These are phyloP conservation scores for Colletotrichum cuscutae DNA, from an alignment of 2,329 filamentous ascomycete genomes.

Conservation along the genomic window DNA sequence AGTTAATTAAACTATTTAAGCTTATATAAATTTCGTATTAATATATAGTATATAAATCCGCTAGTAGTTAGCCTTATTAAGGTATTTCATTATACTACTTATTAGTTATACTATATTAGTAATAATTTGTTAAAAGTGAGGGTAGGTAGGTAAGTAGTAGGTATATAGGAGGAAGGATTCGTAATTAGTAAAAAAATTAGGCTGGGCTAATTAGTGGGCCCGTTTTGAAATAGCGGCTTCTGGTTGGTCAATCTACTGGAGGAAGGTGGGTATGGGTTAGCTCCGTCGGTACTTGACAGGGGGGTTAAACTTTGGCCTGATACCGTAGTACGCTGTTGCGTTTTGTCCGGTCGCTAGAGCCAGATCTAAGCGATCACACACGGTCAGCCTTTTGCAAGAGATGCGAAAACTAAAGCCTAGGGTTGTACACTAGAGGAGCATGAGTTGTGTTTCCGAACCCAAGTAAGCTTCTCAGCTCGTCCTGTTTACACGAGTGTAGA, in stretches of 20 bases:
- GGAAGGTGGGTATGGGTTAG: too few species aligned
- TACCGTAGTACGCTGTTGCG: neutral
- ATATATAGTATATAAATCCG: too few species aligned
- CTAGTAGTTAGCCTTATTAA: rapidly evolving
- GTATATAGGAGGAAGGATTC: too few species aligned
- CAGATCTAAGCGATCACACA: neutral
- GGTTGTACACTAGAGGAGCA: neutral
- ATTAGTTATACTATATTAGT: rapidly evolving
- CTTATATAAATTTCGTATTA: rapidly evolving
- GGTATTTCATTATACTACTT: too few species aligned
- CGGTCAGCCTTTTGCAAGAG: neutral
- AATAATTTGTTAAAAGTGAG: too few species aligned
- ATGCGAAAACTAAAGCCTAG: neutral
- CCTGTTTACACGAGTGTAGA: neutral
- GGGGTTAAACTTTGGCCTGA: too few species aligned
- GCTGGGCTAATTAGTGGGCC: too few species aligned
- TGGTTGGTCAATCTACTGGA: rapidly evolving
- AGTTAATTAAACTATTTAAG: too few species aligned
- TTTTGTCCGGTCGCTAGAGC: neutral
- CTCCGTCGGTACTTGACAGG: too few species aligned
- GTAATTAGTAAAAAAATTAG: too few species aligned
- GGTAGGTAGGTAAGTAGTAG: too few species aligned
- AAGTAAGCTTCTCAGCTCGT: neutral
- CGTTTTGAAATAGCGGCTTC: too few species aligned
- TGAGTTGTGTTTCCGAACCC: neutral